A percentile compares a stretch with the other conserved stretches of the same genome.
phyloP scores from a whole-genome alignment of 176 grass and related monocot genomes.

The Aegilops sharonensis region DNA sequence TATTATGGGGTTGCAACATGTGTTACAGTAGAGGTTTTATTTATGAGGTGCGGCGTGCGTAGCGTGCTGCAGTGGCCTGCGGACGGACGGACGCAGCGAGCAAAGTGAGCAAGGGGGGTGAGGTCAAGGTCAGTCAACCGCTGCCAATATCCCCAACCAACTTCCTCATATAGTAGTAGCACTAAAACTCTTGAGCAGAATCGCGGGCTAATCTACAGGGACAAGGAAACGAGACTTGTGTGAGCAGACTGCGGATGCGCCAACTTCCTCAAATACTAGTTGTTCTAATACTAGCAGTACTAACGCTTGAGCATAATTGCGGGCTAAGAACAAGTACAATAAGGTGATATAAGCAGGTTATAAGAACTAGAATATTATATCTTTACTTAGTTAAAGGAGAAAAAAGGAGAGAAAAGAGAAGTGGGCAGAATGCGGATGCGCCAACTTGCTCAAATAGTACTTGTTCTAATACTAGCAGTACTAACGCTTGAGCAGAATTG shows the following conservation, averaged over 20 bases:
- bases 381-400: no score
- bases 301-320: not conserved
- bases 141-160: constrained; percentile 8
- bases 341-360: no score
- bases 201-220: not conserved
- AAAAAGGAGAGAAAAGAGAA: no score
- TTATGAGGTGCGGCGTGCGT: not conserved
- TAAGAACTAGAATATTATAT: no score
- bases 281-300: no score
- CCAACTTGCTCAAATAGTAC: not conserved
- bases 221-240: not conserved
- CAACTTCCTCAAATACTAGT: not conserved
- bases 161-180: not conserved
- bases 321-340: not conserved
- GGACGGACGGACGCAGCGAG: not conserved
- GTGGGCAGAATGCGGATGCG: no score
- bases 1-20: not conserved
- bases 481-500: not conserved
- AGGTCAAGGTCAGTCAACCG: not conserved
- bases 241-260: not conserved
- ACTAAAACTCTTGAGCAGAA: not conserved
- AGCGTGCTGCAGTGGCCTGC: not conserved
- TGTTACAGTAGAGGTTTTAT: not conserved
- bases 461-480: no score
- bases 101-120: not conserved